Evolutionary conservation across 2,329 filamentous ascomycete genomes (phyloP), one percentile per base, ranked within the genome.

Genomic region (Talaromyces rugulosus): DNA sequence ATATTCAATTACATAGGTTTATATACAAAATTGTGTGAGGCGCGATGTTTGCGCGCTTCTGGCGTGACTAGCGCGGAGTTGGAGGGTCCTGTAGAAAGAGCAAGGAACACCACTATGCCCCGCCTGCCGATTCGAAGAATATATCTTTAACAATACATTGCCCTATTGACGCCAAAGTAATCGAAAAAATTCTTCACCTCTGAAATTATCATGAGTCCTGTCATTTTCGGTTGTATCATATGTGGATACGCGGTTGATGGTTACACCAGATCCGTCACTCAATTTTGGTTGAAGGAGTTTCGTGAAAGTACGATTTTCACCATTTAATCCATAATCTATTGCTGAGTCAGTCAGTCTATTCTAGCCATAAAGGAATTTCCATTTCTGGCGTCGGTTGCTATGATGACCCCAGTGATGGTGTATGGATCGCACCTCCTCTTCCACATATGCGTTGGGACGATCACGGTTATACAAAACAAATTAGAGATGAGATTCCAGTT

Each of bases 201-300:
- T 51, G 47, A 51, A 56, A 44, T 44, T 42, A 23, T 28, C 34
- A 58, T 58, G 56, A 50, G 14, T 58, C 36, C 40, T 27, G 27
- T 23, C 30, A n/a, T 33, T 58, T 58, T 58, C 8, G 28, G 12
- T 31, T 58, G 56, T 51, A 33, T 58, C 23, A 47, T 58, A 31
- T 58, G 56, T 18, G 56, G 56, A 34, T 56, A 56, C 54, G 18
- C 54, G 27, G 33, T 56, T 56, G n/a, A 40, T 40, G 31, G 33
- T 33, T 40, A 40, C 27, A n/a, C 27, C n/a, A n/a, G n/a, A n/a
- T n/a, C n/a, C n/a, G n/a, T n/a, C 40, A 55, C 53, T 16, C 31
- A 58, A 27, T 60, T 36, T 52, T 63, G 62, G 62, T 36, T 61
- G 58, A 60, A 55, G 33, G 36, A 63, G 30, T 63, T 61, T 57